Percentiles rank a stretch among this genome's conserved stretches.
Conservation (phyloP, 2,329 filamentous ascomycete genomes). For the Colletotrichum eremochloae region DNA sequence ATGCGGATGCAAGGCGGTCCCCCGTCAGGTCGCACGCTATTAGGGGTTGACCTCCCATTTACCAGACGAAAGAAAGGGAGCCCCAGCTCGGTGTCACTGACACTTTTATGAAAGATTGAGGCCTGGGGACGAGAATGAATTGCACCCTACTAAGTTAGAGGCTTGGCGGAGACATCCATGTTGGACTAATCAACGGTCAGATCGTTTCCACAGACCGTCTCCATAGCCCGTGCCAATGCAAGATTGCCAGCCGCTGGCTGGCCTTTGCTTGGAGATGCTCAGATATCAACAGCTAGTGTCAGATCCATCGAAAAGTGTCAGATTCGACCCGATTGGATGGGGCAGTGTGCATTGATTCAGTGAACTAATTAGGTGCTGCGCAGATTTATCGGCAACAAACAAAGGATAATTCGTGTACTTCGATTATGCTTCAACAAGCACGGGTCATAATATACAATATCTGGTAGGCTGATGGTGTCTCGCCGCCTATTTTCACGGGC, state of each 20-base stretch:
- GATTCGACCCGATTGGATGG: neutral
- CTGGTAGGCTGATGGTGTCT: neutral
- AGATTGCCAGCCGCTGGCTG: no score
- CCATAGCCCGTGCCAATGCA: constrained; percentile 1
- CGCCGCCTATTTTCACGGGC: neutral
- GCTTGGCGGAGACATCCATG: neutral
- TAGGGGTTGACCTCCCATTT: no score
- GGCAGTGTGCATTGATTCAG: neutral
- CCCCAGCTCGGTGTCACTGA: constrained; percentile 21
- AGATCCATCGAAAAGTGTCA: neutral
- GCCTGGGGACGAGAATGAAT: neutral
- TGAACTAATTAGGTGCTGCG: neutral
- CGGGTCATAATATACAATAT: neutral
- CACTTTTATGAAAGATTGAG: constrained; percentile 15
- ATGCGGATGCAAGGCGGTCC: no score
- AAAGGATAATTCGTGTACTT: no score
- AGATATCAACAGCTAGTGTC: neutral
- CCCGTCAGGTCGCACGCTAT: no score
- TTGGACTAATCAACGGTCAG: neutral
- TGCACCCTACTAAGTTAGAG: neutral
- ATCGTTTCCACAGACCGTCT: constrained; percentile 17
- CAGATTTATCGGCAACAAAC: neutral
- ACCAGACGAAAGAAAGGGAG: neutral
- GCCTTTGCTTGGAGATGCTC: no score
- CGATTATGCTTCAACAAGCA: neutral